Conservation (phyloP, 805 yeast species). For the Tetrapisispora nanseiensis region DNA sequence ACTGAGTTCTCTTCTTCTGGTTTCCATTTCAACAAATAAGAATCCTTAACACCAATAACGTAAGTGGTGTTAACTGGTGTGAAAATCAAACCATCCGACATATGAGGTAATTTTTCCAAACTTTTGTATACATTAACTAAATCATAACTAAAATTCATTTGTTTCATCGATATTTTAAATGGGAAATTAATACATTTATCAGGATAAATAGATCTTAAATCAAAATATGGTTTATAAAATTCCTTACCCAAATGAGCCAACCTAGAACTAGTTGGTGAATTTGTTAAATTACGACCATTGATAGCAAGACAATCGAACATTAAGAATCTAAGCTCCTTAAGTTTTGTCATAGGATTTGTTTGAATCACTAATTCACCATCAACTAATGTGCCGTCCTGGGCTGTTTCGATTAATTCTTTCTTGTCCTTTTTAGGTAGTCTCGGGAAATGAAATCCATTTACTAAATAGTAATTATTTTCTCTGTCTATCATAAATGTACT, state of each 20-base stretch:
- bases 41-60: constrained; percentile 72
- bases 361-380: constrained; percentile 92
- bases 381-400: constrained; percentile 78
- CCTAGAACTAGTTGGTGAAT: constrained; percentile 67
- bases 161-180: constrained; percentile 75
- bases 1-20: constrained; percentile 93
- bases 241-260: constrained; percentile 77
- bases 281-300: constrained; percentile 62
- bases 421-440: constrained; percentile 27
- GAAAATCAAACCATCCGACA: constrained; percentile 87
- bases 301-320: constrained; percentile 87
- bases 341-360: constrained; percentile 40
- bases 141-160: constrained; percentile 77
- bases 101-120: constrained; percentile 67
- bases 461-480: constrained; percentile 73
- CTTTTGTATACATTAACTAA: constrained; percentile 65
- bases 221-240: constrained; percentile 73
- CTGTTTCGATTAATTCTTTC: constrained; percentile 33
- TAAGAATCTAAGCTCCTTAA: constrained; percentile 63
- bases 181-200: constrained; percentile 70
- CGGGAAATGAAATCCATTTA: constrained; percentile 83
- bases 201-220: constrained; percentile 58
- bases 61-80: constrained; percentile 88
- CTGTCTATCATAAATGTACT: constrained; percentile 84
- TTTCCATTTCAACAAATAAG: constrained; percentile 85